Evolutionary conservation across 208 protist genomes (phyloP), one percentile per base, ranked within the genome.

Genomic region (Naegleria gruberi): DNA sequence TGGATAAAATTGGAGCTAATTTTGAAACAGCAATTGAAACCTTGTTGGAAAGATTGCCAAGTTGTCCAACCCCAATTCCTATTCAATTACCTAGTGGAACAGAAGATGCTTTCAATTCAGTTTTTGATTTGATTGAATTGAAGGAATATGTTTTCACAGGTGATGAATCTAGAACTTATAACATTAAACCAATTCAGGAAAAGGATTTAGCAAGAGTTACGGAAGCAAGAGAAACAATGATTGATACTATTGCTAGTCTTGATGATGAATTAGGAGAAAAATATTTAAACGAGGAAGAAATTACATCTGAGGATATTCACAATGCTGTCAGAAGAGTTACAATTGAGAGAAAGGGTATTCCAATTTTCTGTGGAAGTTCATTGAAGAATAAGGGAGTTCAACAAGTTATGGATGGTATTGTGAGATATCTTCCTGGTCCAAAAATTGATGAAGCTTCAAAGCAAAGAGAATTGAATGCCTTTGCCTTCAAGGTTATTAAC

Each of bases 1-100:
- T 99, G 97, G 97, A 99, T 91, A 96, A 97, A 91, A 94, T 94
- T 83, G 97, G 97, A 90, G 96, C 97, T 12, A 94, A 96, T 91
- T 95, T 97, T 55, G 84, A 92, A 30, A 93, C 91, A 82, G 91
- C 94, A 8, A 93, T 98, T 0, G 89, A 90, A 7, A 95, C 96
- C 17, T 94, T 99, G 73, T 91, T 93, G 0, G 84, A 91, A 23
- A 96, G 97, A 91, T 92, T 99, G 15, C 90, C 94, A 74, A 92
- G 97, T 43, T 93, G 94, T 87, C 95, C 96, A 40, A 91, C 98
- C 40, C 92, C 96, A 82, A 43, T 87, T 4, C n/a, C 51, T 40
- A 40, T 98, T 41, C 97, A 98, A 92, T 74, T 95, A n/a, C 97
- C 97, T 0, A 92, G 97, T 5, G 92, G 91, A 77, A 92, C 84